A percentile compares a stretch with the other conserved stretches of the same genome.
Conservation (phyloP, 352 stramenopile species). For the Globisporangium emineosum region DNA sequence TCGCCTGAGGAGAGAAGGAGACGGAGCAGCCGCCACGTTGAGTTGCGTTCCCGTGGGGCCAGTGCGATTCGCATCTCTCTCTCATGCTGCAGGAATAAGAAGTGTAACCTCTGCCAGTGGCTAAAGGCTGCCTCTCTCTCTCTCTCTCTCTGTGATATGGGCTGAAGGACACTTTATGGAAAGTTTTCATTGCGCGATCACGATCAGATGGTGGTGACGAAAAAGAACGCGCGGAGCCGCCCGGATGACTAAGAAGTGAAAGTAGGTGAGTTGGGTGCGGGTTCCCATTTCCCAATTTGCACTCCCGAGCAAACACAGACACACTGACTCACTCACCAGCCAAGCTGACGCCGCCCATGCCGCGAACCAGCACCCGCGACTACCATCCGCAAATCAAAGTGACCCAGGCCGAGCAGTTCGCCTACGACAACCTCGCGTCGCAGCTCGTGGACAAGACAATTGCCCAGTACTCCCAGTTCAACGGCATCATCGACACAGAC, state of each 20-base stretch:
- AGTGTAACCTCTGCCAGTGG: background rate
- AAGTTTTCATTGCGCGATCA: background rate
- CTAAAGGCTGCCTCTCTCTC: too few relatives aligned
- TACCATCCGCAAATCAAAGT: slow-evolving; percentile 4
- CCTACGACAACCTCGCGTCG: slow-evolving; percentile 8
- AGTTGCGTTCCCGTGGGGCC: background rate
- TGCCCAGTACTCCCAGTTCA: slow-evolving; percentile 11
- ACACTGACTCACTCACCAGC: background rate
- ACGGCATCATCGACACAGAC: slow-evolving; percentile 9
- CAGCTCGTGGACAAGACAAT: slow-evolving; percentile 1
- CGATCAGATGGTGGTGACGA: background rate
- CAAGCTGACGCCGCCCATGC: background rate
- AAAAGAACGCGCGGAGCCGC: background rate
- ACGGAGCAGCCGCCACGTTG: background rate
- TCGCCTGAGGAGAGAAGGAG: background rate
- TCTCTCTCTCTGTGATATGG: background rate
- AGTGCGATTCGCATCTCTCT: background rate
- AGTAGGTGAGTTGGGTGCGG: too few relatives aligned
- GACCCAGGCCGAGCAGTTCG: slow-evolving; percentile 7
- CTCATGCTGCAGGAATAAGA: background rate
- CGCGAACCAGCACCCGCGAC: background rate
- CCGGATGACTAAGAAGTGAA: background rate
- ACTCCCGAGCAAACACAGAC: background rate
- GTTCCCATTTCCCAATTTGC: slow-evolving; percentile 8
- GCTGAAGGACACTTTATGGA: background rate